Evolutionary conservation across 257 asterid genomes (phyloP), one percentile per base, ranked within the genome.

Genomic region (Nyctanthes arbortristis): DNA sequence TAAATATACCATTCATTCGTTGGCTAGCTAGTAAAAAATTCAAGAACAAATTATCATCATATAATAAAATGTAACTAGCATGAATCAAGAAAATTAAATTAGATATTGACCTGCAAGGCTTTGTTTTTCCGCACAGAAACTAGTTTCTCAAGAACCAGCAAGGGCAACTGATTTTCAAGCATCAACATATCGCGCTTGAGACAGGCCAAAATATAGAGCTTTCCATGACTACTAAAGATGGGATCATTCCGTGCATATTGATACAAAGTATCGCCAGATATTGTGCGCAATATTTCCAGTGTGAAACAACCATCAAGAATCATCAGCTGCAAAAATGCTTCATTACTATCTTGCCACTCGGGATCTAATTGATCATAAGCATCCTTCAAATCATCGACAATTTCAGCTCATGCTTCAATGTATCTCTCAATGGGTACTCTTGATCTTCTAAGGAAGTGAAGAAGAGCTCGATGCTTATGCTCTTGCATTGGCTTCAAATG

Each of bases 381-480:
- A 5, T 55, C 75, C 69, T 65, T 73, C 39, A 80, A 13, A 3
- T 76, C 72, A 1, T 28, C 18, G 34, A 32, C 58, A 3, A 32
- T 60, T 25, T 24, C 34, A 0, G 0, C 6, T 43, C 73, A 28
- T 14, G 60, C 35, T 0, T 34, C 13, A 16, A 73, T n/a, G 45
- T 39, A 78, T 28, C 0, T 2, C 16, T 54, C 7, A 8, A 43
- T 24, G 0, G 73, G 28, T 55, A 40, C 69, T 27, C 72, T 25
- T 0, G 72, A 54, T 59, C 81, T 43, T 9, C 29, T 30, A 25
- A 65, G 72, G 63, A 68, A 78, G 0, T 29, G 77, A 0, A 74
- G 43, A 8, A 78, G 63, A 25, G 68, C 82, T 39, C 78, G 61
- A 36, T 52, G 61, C 49, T 78, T 78, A 55, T 77, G 78, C 13